These are phyloP conservation scores for Phytophthora citricola DNA, from an alignment of 352 stramenopile species.

Conservation along the genomic window DNA sequence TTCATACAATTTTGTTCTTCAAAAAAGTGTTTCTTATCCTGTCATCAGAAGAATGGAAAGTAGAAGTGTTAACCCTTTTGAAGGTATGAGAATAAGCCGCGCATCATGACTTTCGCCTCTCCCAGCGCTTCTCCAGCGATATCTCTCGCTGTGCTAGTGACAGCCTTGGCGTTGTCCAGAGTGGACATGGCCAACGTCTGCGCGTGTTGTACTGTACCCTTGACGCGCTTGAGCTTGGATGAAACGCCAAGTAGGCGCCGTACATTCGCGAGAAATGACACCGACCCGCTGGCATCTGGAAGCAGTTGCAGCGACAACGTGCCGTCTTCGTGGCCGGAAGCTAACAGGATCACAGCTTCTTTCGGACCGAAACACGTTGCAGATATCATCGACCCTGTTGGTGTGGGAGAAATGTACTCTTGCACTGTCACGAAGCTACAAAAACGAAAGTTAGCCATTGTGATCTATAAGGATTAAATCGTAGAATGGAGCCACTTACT, in stretches of 20 bases:
- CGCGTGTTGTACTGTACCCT: conserved; percentile 90
- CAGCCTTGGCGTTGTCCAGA: conserved; percentile 80
- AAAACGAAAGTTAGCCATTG: too few species aligned
- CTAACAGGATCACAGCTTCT: conserved; percentile 79
- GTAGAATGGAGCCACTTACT: too few species aligned
- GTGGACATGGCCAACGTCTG: conserved; percentile 86
- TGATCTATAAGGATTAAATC: too few species aligned
- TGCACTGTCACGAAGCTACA: too few species aligned
- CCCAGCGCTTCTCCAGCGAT: conserved; percentile 45
- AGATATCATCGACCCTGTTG: conserved; percentile 54
- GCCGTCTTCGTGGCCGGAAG: conserved; percentile 73
- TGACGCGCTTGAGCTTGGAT: conserved; percentile 88
- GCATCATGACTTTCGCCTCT: conserved; percentile 86
- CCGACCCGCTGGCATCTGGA: conserved; percentile 76
- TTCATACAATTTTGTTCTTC: background rate
- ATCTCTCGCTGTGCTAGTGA: conserved; percentile 83
- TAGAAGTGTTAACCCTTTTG: conserved; percentile 39
- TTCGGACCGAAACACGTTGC: conserved; percentile 70
- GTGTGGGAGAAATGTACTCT: conserved; percentile 44
- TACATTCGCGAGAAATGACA: conserved; percentile 80
- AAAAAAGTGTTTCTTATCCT: conserved; percentile 7
- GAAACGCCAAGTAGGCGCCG: conserved; percentile 79
- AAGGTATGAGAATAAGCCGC: conserved; percentile 75
- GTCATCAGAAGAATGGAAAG: background rate
- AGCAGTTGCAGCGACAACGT: conserved; percentile 82